A percentile compares a stretch with the other conserved stretches of the same genome.
These are phyloP conservation scores for Gaeumannomyces tritici DNA, from an alignment of 2,329 filamentous ascomycete genomes.

Conservation along the genomic window DNA sequence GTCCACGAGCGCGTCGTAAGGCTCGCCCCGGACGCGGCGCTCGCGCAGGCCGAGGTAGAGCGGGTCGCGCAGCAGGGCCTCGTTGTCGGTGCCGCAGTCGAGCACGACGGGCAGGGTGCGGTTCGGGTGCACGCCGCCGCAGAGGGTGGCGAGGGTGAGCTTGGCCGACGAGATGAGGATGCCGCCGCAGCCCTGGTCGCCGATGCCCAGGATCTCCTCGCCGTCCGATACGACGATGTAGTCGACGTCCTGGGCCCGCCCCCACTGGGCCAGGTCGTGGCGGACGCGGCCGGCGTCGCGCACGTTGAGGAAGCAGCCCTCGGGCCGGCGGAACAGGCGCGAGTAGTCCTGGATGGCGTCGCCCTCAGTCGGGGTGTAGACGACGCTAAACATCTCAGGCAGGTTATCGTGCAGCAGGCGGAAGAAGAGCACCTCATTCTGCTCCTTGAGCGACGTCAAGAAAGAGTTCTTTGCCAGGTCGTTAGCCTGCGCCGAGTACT, in stretches of 20 bases:
- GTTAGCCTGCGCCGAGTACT: slow-evolving; percentile 55
- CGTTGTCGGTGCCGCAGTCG: slow-evolving; percentile 79
- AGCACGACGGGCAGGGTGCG: slow-evolving; percentile 72
- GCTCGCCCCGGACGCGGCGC: slow-evolving; percentile 55
- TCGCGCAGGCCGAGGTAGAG: slow-evolving; percentile 69
- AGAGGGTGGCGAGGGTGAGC: slow-evolving; percentile 71
- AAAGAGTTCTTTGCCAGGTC: slow-evolving; percentile 81
- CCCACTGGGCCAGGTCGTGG: slow-evolving; percentile 59
- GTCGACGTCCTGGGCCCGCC: slow-evolving; percentile 64
- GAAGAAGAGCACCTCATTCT: slow-evolving; percentile 78
- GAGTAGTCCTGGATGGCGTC: slow-evolving; percentile 84
- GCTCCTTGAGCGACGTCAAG: slow-evolving; percentile 73
- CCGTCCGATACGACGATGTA: slow-evolving; percentile 69
- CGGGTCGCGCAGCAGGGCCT: slow-evolving; percentile 62
- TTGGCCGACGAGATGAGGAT: slow-evolving; percentile 82
- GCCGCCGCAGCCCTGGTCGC: slow-evolving; percentile 78
- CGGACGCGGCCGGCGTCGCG: slow-evolving; percentile 56
- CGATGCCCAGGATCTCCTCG: slow-evolving; percentile 74
- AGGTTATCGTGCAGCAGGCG: slow-evolving; percentile 68
- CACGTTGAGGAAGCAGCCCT: slow-evolving; percentile 76
- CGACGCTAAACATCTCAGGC: slow-evolving; percentile 81
- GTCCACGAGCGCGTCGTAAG: slow-evolving; percentile 71
- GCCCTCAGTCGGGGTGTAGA: slow-evolving; percentile 85
- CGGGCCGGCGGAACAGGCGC: slow-evolving; percentile 63
- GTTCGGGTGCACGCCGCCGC: slow-evolving; percentile 76